Base-by-base conservation (phyloP, 2,329 filamentous ascomycete genomes). In the Paraconiothyrium brasiliense region DNA sequence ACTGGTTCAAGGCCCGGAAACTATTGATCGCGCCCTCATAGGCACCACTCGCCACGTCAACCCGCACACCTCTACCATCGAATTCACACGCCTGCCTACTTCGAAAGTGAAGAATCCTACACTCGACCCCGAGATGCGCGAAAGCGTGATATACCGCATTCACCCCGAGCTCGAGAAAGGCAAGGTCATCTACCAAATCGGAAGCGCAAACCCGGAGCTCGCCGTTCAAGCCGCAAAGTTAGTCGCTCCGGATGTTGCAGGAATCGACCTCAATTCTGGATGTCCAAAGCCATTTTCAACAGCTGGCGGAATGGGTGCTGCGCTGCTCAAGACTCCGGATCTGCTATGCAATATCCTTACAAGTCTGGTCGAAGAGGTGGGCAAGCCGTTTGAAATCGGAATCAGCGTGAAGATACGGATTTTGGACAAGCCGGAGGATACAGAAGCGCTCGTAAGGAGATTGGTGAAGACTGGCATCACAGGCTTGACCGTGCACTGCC, bases 251-350 rank as follows among this genome's bases (percentile, higher is more conserved):
- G 93, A 98, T 79, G 95, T 99, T 3, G 89, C 90, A 0, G 95
- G 95, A 62, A 97, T 99, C 70, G 95, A 98, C 77, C 91, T 99
- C 64, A 99, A 99, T 78, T 93, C 95, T 0, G 95, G 95, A n/a
- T 99, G 95, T 76, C 95, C 95, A 0, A 99, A 99, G 79, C 92
- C 94, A 0, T 99, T 99, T 80, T 97, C 92, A 73, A 97, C 94
- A 2, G 87, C 87, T 65, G 93, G 93, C 62, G 95, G 95, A 52
- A 99, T 99, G 95, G 95, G 95, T 52, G 95, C 95, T 0, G 94
- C 94, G 1, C 85, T 99, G 22, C 86, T 99, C 16, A 88, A 87
- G 69, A 94, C 91, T 0, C 94, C 95, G 0, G 94, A 98, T 67
- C 89, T 87, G 71, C 86, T 99, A 0, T 91, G 89, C 70, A 86